Evolutionary conservation across 805 yeast genomes (phyloP), one percentile per base, ranked within the genome.

Genomic region (Candida incommunis): DNA sequence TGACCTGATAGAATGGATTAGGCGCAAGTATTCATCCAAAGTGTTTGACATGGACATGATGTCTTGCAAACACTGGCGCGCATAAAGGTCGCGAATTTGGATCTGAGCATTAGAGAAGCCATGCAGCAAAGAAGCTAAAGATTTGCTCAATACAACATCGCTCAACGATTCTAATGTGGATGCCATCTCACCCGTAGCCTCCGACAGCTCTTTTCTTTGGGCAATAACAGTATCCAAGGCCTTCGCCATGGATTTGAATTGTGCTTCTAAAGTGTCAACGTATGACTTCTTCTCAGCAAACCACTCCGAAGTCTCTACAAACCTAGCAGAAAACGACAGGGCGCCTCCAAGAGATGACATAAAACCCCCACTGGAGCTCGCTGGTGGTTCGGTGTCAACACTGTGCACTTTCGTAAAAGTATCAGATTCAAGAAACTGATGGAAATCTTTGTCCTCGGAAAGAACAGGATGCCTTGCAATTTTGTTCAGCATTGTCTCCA

Each of bases 1-100:
- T 41, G 76, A 72, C 51, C 80, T 74, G 25, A 86, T 74, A 23
- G 94, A 83, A 7, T 82, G 79, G 22, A 88, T 75, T 15, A 80
- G 67, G 43, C 97, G 72, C 42, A 79, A 67, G 59, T 92, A 88
- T 58, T 88, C 96, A 58, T 90, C 96, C 34, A 90, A 66, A 0
- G 95, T 84, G 22, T 82, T 75, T 1, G 95, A 95, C 41, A 90
- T 65, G 0, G 95, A 86, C 50, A 90, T 66, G 55, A 87, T 76
- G 52, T 90, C 96, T 60, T 85, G 95, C 62, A 82, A 62, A 47
- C 86, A 79, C 49, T 82, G 78, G 49, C 96, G 73, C 50, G 79
- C 87, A 41, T 85, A 66, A 41, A 84, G 69, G 44, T 84, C 90
- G 53, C 77, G 77, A 22, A 88, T 71, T 50, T 82, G 74, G 26